phyloP scores from a whole-genome alignment of 306 rosid genomes.

The Prunus mira region DNA sequence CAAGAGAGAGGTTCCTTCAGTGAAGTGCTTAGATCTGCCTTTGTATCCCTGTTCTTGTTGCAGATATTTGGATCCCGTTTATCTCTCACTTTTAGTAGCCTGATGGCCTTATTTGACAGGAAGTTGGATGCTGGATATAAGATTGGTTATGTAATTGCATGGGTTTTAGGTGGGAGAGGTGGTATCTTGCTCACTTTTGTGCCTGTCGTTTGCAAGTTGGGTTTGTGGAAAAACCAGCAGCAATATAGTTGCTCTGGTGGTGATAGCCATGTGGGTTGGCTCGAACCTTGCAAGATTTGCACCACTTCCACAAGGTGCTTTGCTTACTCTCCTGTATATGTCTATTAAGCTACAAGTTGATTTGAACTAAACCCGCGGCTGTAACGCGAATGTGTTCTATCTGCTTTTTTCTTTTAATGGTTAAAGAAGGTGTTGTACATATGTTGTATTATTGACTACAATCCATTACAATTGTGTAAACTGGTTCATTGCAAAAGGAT shows the following conservation, averaged over 20 bases:
- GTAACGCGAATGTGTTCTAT: constrained; percentile 7
- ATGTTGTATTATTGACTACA: neutral
- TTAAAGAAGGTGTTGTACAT: neutral
- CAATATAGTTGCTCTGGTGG: constrained; percentile 64
- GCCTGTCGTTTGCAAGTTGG: constrained; percentile 88
- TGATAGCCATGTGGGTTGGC: constrained; percentile 87
- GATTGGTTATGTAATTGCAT: constrained; percentile 69
- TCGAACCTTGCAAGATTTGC: constrained; percentile 65
- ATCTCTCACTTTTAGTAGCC: constrained; percentile 72
- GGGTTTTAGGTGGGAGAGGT: constrained; percentile 78
- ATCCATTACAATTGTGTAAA: neutral
- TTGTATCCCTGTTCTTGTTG: constrained; percentile 56
- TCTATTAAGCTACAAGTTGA: constrained; percentile 77
- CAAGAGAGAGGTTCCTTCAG: constrained; percentile 54
- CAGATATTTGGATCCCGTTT: constrained; percentile 58
- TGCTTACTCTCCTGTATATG: constrained; percentile 87
- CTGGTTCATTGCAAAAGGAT: neutral
- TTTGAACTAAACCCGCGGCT: constrained; percentile 23
- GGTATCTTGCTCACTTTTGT: constrained; percentile 72
- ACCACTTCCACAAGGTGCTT: constrained; percentile 78
- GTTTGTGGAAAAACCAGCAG: constrained; percentile 89
- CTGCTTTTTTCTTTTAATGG: no score
- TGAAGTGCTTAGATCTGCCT: constrained; percentile 63
- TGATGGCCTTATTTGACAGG: constrained; percentile 66
- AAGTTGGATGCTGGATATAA: constrained; percentile 71